These are phyloP conservation scores for Hymenoscyphus fructigenus DNA, from an alignment of 2,329 filamentous ascomycete species.

Conservation along the genomic window DNA sequence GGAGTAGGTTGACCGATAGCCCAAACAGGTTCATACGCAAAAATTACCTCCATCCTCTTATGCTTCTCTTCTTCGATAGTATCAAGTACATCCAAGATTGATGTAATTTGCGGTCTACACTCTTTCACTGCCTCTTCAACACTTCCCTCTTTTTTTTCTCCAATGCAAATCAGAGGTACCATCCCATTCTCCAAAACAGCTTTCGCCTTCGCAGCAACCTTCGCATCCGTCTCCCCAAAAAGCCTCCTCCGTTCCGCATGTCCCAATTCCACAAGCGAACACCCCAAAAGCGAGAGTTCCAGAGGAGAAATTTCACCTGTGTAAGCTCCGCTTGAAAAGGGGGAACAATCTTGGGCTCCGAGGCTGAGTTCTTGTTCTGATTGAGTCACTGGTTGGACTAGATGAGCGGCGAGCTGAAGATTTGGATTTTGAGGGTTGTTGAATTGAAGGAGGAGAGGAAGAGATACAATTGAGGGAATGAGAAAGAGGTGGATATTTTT, in stretches of 20 bases:
- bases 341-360: constrained; percentile 76
- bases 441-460: constrained; percentile 50
- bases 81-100: constrained; percentile 50
- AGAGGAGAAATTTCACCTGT: constrained; percentile 76
- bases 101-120: constrained; percentile 63
- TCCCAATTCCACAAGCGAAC: constrained; percentile 72
- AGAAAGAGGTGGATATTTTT: constrained; percentile 69
- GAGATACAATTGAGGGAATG: constrained; percentile 73
- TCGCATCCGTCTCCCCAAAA: constrained; percentile 72
- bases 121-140: constrained; percentile 63
- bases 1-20: constrained; percentile 76
- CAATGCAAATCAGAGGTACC: constrained; percentile 77
- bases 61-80: constrained; percentile 46
- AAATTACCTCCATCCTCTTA: constrained; percentile 60
- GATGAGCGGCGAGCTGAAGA: constrained; percentile 12
- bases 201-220: constrained; percentile 66
- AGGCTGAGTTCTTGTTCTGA: constrained; percentile 53
- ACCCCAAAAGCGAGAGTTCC: constrained; percentile 66
- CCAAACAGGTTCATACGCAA: constrained; percentile 89
- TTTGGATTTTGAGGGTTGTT: constrained; percentile 4
- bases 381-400: neutral
- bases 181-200: constrained; percentile 69
- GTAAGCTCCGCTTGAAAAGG: constrained; percentile 68
- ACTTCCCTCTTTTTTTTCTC: constrained; percentile 58
- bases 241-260: constrained; percentile 75